Conservation (phyloP, 169 alveolate genomes). For the Neospora caninum region DNA sequence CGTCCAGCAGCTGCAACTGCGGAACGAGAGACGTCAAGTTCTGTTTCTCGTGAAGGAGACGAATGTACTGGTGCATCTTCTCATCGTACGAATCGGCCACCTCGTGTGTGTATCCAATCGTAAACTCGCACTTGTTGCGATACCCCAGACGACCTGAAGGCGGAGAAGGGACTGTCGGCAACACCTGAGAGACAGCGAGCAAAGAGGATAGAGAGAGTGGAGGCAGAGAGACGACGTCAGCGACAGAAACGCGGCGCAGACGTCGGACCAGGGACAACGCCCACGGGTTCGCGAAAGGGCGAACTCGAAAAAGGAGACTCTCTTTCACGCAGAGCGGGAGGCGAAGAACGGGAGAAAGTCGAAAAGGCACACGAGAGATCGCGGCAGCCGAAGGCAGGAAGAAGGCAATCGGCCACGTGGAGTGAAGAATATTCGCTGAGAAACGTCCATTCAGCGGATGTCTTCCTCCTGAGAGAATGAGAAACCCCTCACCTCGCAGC, state of each 20-base stretch:
- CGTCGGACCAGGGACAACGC: too few relatives aligned
- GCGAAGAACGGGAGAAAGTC: too few relatives aligned
- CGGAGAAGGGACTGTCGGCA: conserved; percentile 33
- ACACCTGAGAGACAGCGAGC: conserved; percentile 9
- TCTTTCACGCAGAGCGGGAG: too few relatives aligned
- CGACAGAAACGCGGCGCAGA: not conserved
- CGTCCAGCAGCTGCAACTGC: not conserved
- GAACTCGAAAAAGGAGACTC: too few relatives aligned
- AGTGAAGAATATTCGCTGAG: not conserved
- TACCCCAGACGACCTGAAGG: conserved; percentile 50
- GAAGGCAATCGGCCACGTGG: too few relatives aligned
- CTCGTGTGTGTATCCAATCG: conserved; percentile 65
- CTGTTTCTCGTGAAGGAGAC: not conserved
- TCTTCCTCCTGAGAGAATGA: not conserved
- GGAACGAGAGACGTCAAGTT: not conserved
- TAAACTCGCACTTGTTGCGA: conserved; percentile 74
- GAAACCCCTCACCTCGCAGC: not conserved
- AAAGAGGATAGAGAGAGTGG: not conserved
- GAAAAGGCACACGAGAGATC: too few relatives aligned
- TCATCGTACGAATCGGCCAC: conserved; percentile 20
- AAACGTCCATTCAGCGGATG: not conserved
- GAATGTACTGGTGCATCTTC: conserved; percentile 17
- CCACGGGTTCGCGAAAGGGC: too few relatives aligned
- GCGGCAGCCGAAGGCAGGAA: too few relatives aligned
- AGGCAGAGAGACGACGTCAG: not conserved